A percentile compares a stretch with the other conserved stretches of the same genome.
phyloP scores from a whole-genome alignment of 257 asterid genomes.

The Eustoma russellianum region DNA sequence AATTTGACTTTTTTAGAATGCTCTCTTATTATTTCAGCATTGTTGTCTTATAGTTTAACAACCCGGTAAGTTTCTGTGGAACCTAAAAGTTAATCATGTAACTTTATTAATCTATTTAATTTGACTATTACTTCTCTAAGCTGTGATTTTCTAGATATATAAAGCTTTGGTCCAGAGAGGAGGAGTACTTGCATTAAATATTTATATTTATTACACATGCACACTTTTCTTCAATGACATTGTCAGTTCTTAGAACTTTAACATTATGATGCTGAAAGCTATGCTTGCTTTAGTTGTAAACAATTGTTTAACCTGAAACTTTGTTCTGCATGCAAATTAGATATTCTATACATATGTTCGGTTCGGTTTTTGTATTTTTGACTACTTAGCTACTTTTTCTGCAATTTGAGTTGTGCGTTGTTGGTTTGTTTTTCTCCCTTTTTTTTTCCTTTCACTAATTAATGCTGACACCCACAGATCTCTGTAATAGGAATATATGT shows the following conservation, averaged over 20 bases:
- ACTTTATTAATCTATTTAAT: not conserved
- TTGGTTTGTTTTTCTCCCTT: too few relatives aligned
- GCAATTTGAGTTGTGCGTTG: not conserved
- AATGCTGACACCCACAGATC: slow-evolving; percentile 35
- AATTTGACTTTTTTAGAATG: slow-evolving; percentile 96
- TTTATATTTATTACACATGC: not conserved
- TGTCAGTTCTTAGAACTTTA: too few relatives aligned
- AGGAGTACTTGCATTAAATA: too few relatives aligned
- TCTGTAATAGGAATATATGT: slow-evolving; percentile 80
- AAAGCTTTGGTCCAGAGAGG: too few relatives aligned
- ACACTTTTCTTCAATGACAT: not conserved
- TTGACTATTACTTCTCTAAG: not conserved
- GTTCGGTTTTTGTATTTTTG: not conserved
- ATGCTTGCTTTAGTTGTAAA: too few relatives aligned
- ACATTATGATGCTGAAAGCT: too few relatives aligned
- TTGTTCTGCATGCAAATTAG: not conserved
- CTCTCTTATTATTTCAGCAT: slow-evolving; percentile 87
- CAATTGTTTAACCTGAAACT: not conserved
- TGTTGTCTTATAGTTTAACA: slow-evolving; percentile 78
- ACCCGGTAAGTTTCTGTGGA: slow-evolving; percentile 49
- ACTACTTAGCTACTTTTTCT: not conserved
- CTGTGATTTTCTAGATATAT: not conserved
- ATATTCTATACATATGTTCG: not conserved
- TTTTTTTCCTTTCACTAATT: too few relatives aligned
- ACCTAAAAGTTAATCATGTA: too few relatives aligned